Base-by-base conservation (phyloP, 1,284 basidiomycete genomes). In the Ceratobasidium sp. region DNA sequence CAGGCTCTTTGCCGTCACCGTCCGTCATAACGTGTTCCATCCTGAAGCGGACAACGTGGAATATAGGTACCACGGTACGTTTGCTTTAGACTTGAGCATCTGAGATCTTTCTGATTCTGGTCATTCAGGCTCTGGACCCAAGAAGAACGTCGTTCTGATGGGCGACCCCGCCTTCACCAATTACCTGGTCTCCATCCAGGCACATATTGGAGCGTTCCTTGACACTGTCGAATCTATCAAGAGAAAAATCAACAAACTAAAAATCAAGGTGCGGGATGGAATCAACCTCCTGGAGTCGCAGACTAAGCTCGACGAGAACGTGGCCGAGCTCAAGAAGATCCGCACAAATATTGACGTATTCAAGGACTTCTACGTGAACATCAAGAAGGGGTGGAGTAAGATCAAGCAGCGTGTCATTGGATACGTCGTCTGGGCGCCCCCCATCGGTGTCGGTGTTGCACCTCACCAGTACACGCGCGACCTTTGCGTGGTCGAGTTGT, bases 111-210 rank as follows among this genome's bases (percentile, higher is more conserved):
- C 74, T 82, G 79, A 83, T 78, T 80, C 59, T 74, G 74, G 71
- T 77, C 78, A 22, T 75, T 71, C 53, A 77, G 65, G 73, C 48
- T 76, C 78, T 64, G 76, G 39, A 43, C 82, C 80, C 19, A 82
- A 80, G 81, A 81, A 79, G 77, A 53, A 84, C 64, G 84, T 85
- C 66, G 19, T 84, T 48, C 34, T 84, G 4, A 83, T 84, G 83
- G 81, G 83, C 63, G 53, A 29, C 29, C 37, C 19, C 0, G 81
- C 81, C 0, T 84, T 83, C 81, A 76, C 53, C 5, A 76, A 81
- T 77, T 80, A 77, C 34, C 34, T 34, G 34, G 34, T 34, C 34
- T 34, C 34, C 34, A 34, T 34, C 34, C 34, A 34, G 34, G 34
- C 34, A 2, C 4, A 2, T 41, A 84, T 84, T 61, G 77, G 79